These are phyloP conservation scores for Dysphania ambrosioides DNA, from an alignment of 148 eudicot genomes.

Conservation along the genomic window DNA sequence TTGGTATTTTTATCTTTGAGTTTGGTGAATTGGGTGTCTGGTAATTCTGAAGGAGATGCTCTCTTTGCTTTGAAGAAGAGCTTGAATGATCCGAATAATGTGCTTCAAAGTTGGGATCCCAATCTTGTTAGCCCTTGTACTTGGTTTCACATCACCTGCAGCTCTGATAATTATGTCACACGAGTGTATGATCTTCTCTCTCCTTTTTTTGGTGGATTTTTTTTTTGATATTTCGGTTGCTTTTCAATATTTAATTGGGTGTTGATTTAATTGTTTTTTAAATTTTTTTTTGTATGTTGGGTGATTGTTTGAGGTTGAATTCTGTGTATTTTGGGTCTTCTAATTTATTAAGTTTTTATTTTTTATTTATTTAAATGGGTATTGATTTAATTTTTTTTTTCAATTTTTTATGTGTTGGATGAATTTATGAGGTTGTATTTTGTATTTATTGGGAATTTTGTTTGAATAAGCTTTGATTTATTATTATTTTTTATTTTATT, in stretches of 20 bases:
- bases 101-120: conserved; percentile 77
- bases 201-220: neutral
- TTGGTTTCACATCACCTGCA: conserved; percentile 86
- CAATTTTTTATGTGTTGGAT: neutral
- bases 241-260: neutral
- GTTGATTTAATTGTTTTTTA: neutral
- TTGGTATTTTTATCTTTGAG: conserved; percentile 22
- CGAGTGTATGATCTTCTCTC: conserved; percentile 44
- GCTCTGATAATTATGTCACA: conserved; percentile 58
- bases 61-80: conserved; percentile 65
- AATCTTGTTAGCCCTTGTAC: conserved; percentile 86
- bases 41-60: conserved; percentile 80
- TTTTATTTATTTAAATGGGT: neutral
- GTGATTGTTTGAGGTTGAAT: neutral
- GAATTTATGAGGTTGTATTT: neutral
- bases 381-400: neutral
- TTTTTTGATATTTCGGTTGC: neutral
- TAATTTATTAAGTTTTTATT: neutral
- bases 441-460: neutral
- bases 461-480: neutral
- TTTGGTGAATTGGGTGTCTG: conserved; percentile 34
- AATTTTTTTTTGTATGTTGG: neutral
- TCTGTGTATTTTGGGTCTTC: neutral
- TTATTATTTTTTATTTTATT: neutral
- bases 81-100: conserved; percentile 71